A percentile compares a stretch with the other conserved stretches of the same genome.
Evolutionary conservation across 352 stramenopile genomes (phyloP).

Genomic region (Peronosclerospora sorghi): DNA sequence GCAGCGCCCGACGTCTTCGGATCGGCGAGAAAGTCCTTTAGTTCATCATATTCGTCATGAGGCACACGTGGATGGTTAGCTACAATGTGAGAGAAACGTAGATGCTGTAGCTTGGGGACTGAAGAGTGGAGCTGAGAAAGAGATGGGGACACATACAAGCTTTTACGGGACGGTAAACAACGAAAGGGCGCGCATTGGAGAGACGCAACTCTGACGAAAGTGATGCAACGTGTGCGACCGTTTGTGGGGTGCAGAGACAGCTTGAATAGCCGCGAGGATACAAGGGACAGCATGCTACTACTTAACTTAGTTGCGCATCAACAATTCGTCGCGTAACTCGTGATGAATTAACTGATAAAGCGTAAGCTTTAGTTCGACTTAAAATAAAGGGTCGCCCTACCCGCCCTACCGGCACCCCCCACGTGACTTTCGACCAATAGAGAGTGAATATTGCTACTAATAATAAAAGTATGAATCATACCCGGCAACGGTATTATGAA

Average conservation of each 20-base stretch:
- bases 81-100: conserved; percentile 10
- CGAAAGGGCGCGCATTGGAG: conserved; percentile 2
- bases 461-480: too few species aligned
- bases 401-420: too few species aligned
- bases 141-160: neutral
- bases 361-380: too few species aligned
- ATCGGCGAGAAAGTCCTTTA: conserved; percentile 51
- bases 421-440: too few species aligned
- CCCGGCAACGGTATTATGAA: too few species aligned
- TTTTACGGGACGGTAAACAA: conserved; percentile 4
- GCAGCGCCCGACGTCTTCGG: conserved; percentile 23
- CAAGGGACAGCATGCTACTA: conserved; percentile 13
- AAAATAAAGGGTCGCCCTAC: too few species aligned
- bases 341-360: too few species aligned
- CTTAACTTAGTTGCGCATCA: conserved; percentile 1
- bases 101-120: conserved; percentile 4
- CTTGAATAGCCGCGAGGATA: conserved; percentile 11
- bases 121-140: neutral
- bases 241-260: conserved; percentile 8
- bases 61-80: conserved; percentile 13
- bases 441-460: too few species aligned
- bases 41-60: conserved; percentile 39
- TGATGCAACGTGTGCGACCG: neutral
- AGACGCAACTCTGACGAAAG: neutral
- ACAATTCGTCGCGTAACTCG: neutral